Evolutionary conservation across 2,329 filamentous ascomycete species (phyloP).

Genomic region (Xylaria multiplex): DNA sequence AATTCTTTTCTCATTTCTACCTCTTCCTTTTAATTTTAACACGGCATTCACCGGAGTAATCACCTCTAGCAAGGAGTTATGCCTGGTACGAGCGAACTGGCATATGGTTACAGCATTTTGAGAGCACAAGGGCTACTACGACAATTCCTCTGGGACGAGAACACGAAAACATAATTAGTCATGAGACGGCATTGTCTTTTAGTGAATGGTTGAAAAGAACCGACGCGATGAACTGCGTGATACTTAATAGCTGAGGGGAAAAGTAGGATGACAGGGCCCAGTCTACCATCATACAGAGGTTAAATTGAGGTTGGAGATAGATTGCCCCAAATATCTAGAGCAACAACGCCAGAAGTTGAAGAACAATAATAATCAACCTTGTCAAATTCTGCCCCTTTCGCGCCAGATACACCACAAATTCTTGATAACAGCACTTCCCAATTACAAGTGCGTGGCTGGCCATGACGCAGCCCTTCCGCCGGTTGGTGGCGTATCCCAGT

Average conservation of each 20-base stretch:
- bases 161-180: constrained; percentile 29
- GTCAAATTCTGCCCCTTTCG: constrained; percentile 4
- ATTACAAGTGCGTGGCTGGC: constrained; percentile 3
- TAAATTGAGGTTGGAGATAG: constrained; percentile 31
- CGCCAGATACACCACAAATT: background rate
- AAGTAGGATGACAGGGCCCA: constrained; percentile 7
- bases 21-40: constrained; percentile 25
- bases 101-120: constrained; percentile 19
- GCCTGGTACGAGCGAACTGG: constrained; percentile 24
- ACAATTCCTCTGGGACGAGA: constrained; percentile 28
- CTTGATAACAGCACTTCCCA: background rate
- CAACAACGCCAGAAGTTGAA: constrained; percentile 19
- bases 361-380: constrained; percentile 4
- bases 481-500: constrained; percentile 12
- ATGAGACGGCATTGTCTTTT: constrained; percentile 23
- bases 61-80: constrained; percentile 17
- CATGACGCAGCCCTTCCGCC: constrained; percentile 8
- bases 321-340: constrained; percentile 26
- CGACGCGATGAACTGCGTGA: constrained; percentile 20
- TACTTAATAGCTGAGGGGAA: constrained; percentile 26
- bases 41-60: constrained; percentile 18
- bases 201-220: constrained; percentile 9
- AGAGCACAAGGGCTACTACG: constrained; percentile 20
- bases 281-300: constrained; percentile 26
- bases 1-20: constrained; percentile 10